Conservation (phyloP, 2,329 filamentous ascomycete species). For the Aspergillus thermomutatus region DNA sequence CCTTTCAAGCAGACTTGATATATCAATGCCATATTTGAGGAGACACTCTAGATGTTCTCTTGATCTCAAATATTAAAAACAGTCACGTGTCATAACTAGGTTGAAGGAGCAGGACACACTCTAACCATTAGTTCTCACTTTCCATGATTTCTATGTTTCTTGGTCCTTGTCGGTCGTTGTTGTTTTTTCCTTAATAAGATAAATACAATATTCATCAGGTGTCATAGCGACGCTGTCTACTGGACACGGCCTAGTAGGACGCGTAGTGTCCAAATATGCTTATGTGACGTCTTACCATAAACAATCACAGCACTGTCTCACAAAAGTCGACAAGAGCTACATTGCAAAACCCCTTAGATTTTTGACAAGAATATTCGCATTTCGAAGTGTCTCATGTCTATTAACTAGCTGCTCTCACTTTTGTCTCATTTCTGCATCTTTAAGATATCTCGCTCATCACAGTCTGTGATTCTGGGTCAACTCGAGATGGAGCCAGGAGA, state of each 20-base stretch:
- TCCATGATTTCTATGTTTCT: not conserved
- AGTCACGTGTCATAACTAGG: not conserved
- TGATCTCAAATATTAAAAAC: not conserved
- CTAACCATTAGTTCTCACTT: not conserved
- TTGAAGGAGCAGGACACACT: not conserved
- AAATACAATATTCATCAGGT: not conserved
- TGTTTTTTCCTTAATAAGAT: too few species aligned
- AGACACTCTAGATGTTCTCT: not conserved
- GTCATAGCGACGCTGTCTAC: not conserved
- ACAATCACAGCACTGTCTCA: not conserved
- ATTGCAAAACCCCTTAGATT: not conserved
- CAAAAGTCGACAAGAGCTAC: not conserved
- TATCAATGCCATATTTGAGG: not conserved
- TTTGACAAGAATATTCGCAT: not conserved
- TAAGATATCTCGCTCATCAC: not conserved
- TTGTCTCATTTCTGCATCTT: not conserved
- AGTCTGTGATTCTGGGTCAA: not conserved
- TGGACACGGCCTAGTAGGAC: not conserved
- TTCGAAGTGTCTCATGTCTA: not conserved
- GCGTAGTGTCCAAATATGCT: not conserved
- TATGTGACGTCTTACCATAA: not conserved
- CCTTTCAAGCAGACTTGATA: not conserved
- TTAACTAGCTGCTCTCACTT: not conserved
- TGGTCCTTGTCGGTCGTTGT: not conserved
- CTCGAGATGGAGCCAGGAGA: conserved; percentile 7